These are phyloP conservation scores for Omphalotus guepiniiformis DNA, from an alignment of 768 basidiomycete species.

Conservation along the genomic window DNA sequence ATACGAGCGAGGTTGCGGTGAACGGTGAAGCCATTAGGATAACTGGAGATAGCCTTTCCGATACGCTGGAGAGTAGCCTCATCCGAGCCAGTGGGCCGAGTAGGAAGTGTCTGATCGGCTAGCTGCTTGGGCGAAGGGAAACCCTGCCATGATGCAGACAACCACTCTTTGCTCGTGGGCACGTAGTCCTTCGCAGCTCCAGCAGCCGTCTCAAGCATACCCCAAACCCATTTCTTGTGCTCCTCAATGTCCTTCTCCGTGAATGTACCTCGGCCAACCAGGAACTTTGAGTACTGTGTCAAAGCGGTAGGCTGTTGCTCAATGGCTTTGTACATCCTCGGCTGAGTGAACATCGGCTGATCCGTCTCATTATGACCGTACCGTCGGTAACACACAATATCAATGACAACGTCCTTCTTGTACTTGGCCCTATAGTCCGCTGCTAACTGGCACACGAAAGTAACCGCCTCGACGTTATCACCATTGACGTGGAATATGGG, in stretches of 20 bases:
- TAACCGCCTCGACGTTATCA: slow-evolving; percentile 97
- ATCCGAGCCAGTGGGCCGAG: slow-evolving; percentile 79
- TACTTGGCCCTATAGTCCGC: slow-evolving; percentile 98
- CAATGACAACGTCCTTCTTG: slow-evolving; percentile 98
- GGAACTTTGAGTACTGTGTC: slow-evolving; percentile 87
- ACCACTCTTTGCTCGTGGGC: slow-evolving; percentile 93
- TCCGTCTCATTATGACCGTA: slow-evolving; percentile 99
- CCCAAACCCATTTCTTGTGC: slow-evolving; percentile 99
- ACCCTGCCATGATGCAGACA: slow-evolving; percentile 96
- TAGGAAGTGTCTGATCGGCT: slow-evolving; percentile 89
- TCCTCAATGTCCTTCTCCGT: slow-evolving; percentile 96
- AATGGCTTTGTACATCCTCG: slow-evolving; percentile 97
- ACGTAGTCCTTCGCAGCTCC: slow-evolving; percentile 93
- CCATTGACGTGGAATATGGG: slow-evolving; percentile 99
- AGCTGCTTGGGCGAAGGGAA: slow-evolving; percentile 97
- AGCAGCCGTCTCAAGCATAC: slow-evolving; percentile 96
- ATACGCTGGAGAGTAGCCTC: slow-evolving; percentile 74
- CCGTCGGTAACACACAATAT: slow-evolving; percentile 98
- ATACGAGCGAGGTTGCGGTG: slow-evolving; percentile 96
- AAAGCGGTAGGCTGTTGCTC: slow-evolving; percentile 90
- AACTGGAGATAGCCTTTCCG: slow-evolving; percentile 83
- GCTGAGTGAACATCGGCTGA: slow-evolving; percentile 98
- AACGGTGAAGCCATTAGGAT: slow-evolving; percentile 79
- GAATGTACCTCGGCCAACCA: slow-evolving; percentile 89
- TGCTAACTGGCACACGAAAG: slow-evolving; percentile 96